Percentiles rank a stretch among this genome's conserved stretches.
phyloP scores from a whole-genome alignment of 2,329 filamentous ascomycete species.

The Claviceps paspali region DNA sequence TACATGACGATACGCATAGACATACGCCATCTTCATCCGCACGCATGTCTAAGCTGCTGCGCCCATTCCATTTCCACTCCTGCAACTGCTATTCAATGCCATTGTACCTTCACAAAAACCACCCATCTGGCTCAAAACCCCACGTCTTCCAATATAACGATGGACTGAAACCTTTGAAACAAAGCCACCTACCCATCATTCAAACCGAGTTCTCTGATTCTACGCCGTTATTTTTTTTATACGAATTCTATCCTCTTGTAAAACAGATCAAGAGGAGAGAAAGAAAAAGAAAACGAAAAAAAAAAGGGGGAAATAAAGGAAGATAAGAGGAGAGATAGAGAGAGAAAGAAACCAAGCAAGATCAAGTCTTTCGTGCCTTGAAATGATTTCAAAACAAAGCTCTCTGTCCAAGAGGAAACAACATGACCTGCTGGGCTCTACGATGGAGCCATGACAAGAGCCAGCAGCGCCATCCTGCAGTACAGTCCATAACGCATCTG shows the following conservation, averaged over 20 bases:
- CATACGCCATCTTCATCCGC: too few species aligned
- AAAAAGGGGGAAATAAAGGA: too few species aligned
- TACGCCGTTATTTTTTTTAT: not conserved
- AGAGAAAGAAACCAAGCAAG: too few species aligned
- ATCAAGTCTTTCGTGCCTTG: not conserved
- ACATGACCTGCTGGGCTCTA: not conserved
- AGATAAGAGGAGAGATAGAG: too few species aligned
- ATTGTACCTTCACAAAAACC: too few species aligned
- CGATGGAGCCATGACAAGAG: slow-evolving; percentile 58
- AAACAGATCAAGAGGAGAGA: not conserved
- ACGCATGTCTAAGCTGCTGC: too few species aligned
- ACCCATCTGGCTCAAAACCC: too few species aligned
- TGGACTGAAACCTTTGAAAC: slow-evolving; percentile 5
- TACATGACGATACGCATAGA: too few species aligned
- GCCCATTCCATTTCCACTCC: too few species aligned
- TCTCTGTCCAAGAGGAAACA: not conserved
- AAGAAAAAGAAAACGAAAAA: not conserved
- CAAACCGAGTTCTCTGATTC: slow-evolving; percentile 1
- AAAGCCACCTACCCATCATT: slow-evolving; percentile 2
- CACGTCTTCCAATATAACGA: too few species aligned
- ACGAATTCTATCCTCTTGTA: not conserved
- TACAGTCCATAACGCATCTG: slow-evolving; percentile 97
- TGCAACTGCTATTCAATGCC: too few species aligned
- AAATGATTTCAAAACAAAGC: not conserved
- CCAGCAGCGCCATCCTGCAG: slow-evolving; percentile 93